Evolutionary conservation across 192 early-diverging fungal genomes (phyloP).

Genomic region (Gamsiella multidivaricata): DNA sequence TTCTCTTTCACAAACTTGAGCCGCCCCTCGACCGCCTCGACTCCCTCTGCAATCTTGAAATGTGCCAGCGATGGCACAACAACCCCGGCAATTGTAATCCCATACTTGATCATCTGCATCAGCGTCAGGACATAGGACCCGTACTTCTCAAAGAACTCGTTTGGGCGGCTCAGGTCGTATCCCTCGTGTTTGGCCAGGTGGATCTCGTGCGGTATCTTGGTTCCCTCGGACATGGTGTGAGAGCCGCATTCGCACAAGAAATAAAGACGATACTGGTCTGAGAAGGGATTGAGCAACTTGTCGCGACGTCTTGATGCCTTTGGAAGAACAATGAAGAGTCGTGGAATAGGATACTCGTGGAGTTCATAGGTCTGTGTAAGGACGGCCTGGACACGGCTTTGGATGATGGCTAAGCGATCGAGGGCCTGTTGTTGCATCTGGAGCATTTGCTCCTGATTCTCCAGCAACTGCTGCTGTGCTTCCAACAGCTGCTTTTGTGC

Average conservation of each 20-base stretch:
- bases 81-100: background rate
- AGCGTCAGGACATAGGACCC: conserved; percentile 18
- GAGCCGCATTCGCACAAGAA: conserved; percentile 23
- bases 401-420: conserved; percentile 9
- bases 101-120: conserved; percentile 20
- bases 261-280: conserved; percentile 1
- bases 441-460: conserved; percentile 6
- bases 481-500: background rate
- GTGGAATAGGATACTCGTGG: conserved; percentile 26
- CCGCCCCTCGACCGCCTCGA: background rate
- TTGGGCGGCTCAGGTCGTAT: conserved; percentile 5
- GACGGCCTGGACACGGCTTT: conserved; percentile 12
- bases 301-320: background rate
- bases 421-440: conserved; percentile 4
- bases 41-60: background rate
- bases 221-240: background rate
- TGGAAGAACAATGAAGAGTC: conserved; percentile 19
- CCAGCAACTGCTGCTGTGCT: background rate
- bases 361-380: conserved; percentile 21
- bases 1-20: background rate
- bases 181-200: conserved; percentile 26
- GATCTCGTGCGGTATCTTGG: background rate
- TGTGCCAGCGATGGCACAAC: conserved; percentile 5
- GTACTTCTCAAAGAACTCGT: conserved; percentile 29
- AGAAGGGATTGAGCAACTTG: background rate